These are phyloP conservation scores for Penicillium nordicum DNA, from an alignment of 2,329 filamentous ascomycete genomes.

Conservation along the genomic window DNA sequence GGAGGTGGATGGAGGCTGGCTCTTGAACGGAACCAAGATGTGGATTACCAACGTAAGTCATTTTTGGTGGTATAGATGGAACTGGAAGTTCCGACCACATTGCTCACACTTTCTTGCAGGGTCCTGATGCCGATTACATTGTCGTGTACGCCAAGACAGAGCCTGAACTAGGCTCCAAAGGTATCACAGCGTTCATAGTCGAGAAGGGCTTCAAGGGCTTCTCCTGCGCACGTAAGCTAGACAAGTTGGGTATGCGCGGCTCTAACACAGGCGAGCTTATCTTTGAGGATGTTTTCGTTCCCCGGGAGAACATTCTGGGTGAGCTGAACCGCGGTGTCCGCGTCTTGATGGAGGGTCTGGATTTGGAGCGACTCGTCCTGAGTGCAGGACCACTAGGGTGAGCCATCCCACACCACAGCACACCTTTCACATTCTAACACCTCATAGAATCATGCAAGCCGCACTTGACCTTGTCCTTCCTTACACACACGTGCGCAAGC, in stretches of 20 bases:
- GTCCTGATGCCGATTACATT: conserved; percentile 86
- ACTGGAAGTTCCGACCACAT: not conserved
- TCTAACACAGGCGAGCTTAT: conserved; percentile 93
- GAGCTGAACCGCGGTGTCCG: conserved; percentile 75
- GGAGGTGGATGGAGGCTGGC: conserved; percentile 76
- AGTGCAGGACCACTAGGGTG: conserved; percentile 81
- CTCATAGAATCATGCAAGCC: conserved; percentile 75
- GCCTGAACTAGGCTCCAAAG: conserved; percentile 75
- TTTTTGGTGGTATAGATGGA: not conserved
- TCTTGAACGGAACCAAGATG: conserved; percentile 92
- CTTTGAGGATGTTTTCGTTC: conserved; percentile 88
- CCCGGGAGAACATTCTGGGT: conserved; percentile 75
- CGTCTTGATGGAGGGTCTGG: conserved; percentile 93
- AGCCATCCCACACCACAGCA: conserved; percentile 1
- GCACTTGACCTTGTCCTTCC: conserved; percentile 80
- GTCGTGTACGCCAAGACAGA: conserved; percentile 97
- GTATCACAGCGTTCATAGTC: conserved; percentile 92
- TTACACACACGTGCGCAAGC: conserved; percentile 82
- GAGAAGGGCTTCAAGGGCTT: conserved; percentile 69
- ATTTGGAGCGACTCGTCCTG: conserved; percentile 88
- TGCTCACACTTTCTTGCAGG: conserved; percentile 31
- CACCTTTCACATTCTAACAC: conserved; percentile 8
- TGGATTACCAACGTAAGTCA: conserved; percentile 89
- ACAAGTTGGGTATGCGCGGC: conserved; percentile 97
- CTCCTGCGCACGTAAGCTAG: conserved; percentile 81